phyloP scores from a whole-genome alignment of 176 grass and related monocot genomes.

The Juncus inflexus region DNA sequence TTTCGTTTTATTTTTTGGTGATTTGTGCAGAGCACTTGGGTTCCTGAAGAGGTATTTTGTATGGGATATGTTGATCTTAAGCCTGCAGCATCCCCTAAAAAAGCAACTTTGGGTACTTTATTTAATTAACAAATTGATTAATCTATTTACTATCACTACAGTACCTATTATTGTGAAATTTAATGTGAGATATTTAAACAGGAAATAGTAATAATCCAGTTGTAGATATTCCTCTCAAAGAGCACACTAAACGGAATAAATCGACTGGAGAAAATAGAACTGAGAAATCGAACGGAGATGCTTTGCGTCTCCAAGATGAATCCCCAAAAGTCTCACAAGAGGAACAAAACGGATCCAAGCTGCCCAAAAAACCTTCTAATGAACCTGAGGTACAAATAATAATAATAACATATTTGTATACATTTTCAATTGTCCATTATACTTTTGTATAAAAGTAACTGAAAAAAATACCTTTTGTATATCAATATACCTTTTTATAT shows the following conservation, averaged over 20 bases:
- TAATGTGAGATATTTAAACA: slow-evolving; percentile 30
- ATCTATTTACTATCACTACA: background rate
- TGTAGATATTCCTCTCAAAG: slow-evolving; percentile 55
- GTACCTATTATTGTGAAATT: slow-evolving; percentile 6
- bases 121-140: slow-evolving; percentile 14
- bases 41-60: slow-evolving; percentile 97
- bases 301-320: slow-evolving; percentile 52
- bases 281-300: slow-evolving; percentile 62
- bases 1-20: slow-evolving; percentile 5
- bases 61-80: slow-evolving; percentile 88
- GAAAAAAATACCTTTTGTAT: background rate
- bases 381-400: slow-evolving; percentile 66
- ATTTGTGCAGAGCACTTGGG: slow-evolving; percentile 71
- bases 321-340: slow-evolving; percentile 45
- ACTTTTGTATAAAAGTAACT: background rate
- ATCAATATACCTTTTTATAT: too few species aligned
- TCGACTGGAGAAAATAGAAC: slow-evolving; percentile 55
- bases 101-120: slow-evolving; percentile 54
- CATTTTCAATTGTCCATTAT: background rate
- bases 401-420: background rate
- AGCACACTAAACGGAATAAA: slow-evolving; percentile 46
- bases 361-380: slow-evolving; percentile 42
- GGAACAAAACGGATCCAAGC: slow-evolving; percentile 27
- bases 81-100: slow-evolving; percentile 42
- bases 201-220: slow-evolving; percentile 38